Evolutionary conservation across 768 basidiomycete genomes (phyloP).

Genomic region (Hemileccinum rubropunctum): DNA sequence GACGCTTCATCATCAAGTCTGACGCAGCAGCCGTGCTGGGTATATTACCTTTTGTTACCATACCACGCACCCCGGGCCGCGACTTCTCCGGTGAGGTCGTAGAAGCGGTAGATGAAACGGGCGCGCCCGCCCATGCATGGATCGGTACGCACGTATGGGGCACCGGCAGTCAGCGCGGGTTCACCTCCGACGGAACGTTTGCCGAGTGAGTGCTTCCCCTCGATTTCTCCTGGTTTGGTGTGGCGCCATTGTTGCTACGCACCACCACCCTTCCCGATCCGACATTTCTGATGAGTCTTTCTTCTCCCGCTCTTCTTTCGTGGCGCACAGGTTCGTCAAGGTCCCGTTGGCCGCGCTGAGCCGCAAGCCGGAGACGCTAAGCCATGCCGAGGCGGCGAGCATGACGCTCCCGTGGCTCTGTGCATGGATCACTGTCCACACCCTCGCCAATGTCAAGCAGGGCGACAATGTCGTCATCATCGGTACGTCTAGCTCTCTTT

Average conservation of each 20-base stretch:
- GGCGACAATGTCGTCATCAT: conserved; percentile 35
- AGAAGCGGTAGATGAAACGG: conserved; percentile 28
- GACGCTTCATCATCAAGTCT: conserved; percentile 16
- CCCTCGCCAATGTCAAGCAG: conserved; percentile 30
- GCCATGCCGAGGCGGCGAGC: conserved; percentile 28
- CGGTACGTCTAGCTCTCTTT: conserved; percentile 10
- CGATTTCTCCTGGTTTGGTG: not conserved
- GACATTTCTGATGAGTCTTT: too few species aligned
- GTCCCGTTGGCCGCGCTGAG: conserved; percentile 30
- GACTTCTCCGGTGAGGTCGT: conserved; percentile 36
- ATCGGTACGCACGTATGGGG: conserved; percentile 34
- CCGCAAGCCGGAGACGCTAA: conserved; percentile 28
- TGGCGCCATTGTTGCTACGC: not conserved
- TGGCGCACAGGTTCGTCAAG: conserved; percentile 21
- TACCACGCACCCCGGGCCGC: conserved; percentile 30
- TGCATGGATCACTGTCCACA: conserved; percentile 37
- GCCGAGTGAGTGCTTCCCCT: conserved; percentile 28
- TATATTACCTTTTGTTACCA: conserved; percentile 30
- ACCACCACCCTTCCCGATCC: not conserved
- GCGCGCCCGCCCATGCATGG: conserved; percentile 19
- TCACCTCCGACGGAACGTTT: conserved; percentile 32
- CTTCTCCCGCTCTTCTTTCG: not conserved
- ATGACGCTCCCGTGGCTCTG: conserved; percentile 35
- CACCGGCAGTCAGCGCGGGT: conserved; percentile 32
- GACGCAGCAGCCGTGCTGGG: conserved; percentile 30